Percentiles rank a stretch among this genome's conserved stretches.
phyloP scores from a whole-genome alignment of 768 basidiomycete genomes.

The Strobilomyces dryophilus region DNA sequence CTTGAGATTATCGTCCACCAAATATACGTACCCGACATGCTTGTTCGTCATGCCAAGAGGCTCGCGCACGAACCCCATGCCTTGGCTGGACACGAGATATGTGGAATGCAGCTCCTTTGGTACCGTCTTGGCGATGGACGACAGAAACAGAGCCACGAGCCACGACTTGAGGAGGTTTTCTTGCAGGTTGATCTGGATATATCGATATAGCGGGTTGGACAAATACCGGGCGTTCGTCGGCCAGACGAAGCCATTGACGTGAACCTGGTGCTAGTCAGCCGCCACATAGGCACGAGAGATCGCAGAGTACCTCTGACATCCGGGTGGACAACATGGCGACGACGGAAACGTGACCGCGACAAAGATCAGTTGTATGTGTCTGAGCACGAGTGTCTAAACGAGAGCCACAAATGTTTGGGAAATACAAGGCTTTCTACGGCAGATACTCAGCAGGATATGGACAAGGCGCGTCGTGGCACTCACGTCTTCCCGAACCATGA shows the following conservation, averaged over 20 bases:
- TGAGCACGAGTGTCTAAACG: constrained; percentile 50
- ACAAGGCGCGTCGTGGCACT: constrained; percentile 27
- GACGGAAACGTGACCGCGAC: constrained; percentile 71
- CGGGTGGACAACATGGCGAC: constrained; percentile 80
- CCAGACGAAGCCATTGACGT: constrained; percentile 66
- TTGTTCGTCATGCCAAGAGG: constrained; percentile 86
- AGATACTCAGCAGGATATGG: not conserved
- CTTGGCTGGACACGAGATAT: constrained; percentile 79
- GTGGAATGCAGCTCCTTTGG: constrained; percentile 61
- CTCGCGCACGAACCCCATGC: constrained; percentile 81
- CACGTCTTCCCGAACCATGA: constrained; percentile 88
- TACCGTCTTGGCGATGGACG: constrained; percentile 61
- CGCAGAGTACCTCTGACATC: constrained; percentile 70
- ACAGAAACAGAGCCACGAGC: constrained; percentile 82
- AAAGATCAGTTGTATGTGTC: constrained; percentile 75
- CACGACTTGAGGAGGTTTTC: constrained; percentile 91
- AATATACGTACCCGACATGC: constrained; percentile 87
- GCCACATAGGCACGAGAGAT: not conserved
- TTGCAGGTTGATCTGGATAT: constrained; percentile 87
- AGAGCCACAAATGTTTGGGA: constrained; percentile 81
- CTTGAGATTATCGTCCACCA: constrained; percentile 80
- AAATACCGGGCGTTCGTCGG: constrained; percentile 51
- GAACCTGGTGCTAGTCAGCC: constrained; percentile 47
- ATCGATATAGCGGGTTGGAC: constrained; percentile 60
- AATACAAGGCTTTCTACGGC: constrained; percentile 81